Base-by-base conservation (phyloP, 1,139 yeast species). In the Starmera stellimalicola region DNA sequence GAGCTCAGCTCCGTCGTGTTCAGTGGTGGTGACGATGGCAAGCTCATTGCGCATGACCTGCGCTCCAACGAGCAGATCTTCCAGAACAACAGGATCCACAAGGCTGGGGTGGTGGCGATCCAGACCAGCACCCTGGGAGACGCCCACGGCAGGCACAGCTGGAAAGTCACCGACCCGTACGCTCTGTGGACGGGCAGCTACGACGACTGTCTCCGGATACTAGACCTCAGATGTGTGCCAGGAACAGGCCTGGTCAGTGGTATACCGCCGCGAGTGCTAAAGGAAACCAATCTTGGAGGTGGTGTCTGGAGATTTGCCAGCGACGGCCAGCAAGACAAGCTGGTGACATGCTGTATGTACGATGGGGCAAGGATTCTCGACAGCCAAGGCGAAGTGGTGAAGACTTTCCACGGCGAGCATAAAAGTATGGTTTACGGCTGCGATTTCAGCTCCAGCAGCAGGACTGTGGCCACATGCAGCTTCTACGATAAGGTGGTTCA, bases 391-490 rank as follows among this genome's bases (percentile, higher is more conserved):
- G 50, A 51, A 5, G 72, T 79, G 1, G 49, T 54, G 4, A 56
- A 63, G 17, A 70, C 67, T 40, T 72, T 77, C 51, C 79, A 77
- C 42, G 70, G 70, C 19, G 82, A 80, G 17, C 97, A 91, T 53
- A 78, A 76, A 31, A 84, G 95, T 44, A 91, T 91, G 85, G 87
- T 91, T 34, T 91, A 91, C 50, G 97, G 97, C 0, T 95, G 94
- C 5, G 95, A 83, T 51, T 87, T 96, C 95, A 60, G 70, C 9
- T 53, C 52, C 1, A 62, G 63, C 14, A 72, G 69, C 6, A 51
- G 54, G 2, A 50, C 49, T 16, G 68, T 80, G 4, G 78, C 75
- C 4, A 87, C 95, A 1, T 87, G 96, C 52, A 84, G 95, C 35
- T 91, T 91, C 54, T 91, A 91, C 58, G 98, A 91, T 55, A 71